phyloP scores from a whole-genome alignment of 768 basidiomycete species.

The Clitopilus passeckerianus region DNA sequence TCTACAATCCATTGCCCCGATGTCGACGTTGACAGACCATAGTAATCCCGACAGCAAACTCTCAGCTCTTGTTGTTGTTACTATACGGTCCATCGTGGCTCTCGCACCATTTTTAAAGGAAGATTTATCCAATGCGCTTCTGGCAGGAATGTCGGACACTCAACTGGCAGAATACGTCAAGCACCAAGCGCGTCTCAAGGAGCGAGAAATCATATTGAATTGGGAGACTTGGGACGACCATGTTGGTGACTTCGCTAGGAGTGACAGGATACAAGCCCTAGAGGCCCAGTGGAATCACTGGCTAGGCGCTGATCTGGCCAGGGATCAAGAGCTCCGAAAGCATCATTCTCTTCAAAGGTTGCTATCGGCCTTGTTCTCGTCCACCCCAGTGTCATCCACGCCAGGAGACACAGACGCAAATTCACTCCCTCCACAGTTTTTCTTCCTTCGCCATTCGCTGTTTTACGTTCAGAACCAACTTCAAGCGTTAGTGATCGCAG shows the following conservation, averaged over 20 bases:
- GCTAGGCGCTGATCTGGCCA: background rate
- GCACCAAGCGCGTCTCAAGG: constrained; percentile 48
- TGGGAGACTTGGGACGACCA: constrained; percentile 30
- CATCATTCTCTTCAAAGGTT: constrained; percentile 42
- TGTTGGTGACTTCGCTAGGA: background rate
- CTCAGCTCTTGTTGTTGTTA: constrained; percentile 43
- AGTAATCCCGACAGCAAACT: constrained; percentile 21
- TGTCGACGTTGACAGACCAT: constrained; percentile 12
- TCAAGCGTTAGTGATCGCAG: constrained; percentile 65
- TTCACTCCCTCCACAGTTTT: constrained; percentile 58
- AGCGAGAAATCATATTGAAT: constrained; percentile 48
- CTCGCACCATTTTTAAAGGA: constrained; percentile 62
- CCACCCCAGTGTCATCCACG: constrained; percentile 33
- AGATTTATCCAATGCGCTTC: constrained; percentile 60
- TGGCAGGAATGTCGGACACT: constrained; percentile 63
- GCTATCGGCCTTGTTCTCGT: constrained; percentile 35
- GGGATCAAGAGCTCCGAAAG: constrained; percentile 8
- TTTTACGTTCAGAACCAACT: constrained; percentile 62
- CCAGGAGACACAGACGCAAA: constrained; percentile 29
- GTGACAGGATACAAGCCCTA: constrained; percentile 3
- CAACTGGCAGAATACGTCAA: constrained; percentile 46
- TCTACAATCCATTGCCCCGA: constrained; percentile 20
- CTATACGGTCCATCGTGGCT: constrained; percentile 40
- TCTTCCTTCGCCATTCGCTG: constrained; percentile 51
- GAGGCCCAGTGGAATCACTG: constrained; percentile 3